phyloP scores from a whole-genome alignment of 805 yeast species.

The Hanseniaspora nectarophila region DNA sequence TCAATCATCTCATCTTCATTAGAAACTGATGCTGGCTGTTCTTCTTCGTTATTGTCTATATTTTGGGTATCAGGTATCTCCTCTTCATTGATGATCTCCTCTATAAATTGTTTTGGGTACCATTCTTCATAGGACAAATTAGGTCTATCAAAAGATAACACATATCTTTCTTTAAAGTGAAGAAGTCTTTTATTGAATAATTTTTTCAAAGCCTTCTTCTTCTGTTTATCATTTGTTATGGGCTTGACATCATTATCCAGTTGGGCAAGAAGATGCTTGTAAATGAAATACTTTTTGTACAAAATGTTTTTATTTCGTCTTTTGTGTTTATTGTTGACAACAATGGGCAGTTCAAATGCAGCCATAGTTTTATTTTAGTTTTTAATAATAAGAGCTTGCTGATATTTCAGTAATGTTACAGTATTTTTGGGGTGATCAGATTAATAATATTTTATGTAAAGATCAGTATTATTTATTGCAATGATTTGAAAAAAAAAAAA shows the following conservation, averaged over 20 bases:
- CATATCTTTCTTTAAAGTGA: constrained; percentile 20
- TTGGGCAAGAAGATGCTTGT: not conserved
- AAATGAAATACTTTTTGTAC: constrained; percentile 10
- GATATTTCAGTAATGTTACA: too few species aligned
- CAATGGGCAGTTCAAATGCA: constrained; percentile 15
- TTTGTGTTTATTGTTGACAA: constrained; percentile 9
- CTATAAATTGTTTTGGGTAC: constrained; percentile 16
- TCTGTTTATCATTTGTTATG: not conserved
- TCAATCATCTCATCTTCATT: not conserved
- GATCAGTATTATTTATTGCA: too few species aligned
- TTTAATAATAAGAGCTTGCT: too few species aligned
- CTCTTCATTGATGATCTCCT: not conserved
- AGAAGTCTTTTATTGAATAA: not conserved
- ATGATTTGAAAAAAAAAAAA: too few species aligned
- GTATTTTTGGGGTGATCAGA: too few species aligned
- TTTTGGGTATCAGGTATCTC: not conserved
- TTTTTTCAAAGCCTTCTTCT: not conserved
- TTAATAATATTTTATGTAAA: too few species aligned
- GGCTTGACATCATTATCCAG: not conserved
- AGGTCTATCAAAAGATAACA: constrained; percentile 25
- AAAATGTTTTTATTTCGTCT: constrained; percentile 5
- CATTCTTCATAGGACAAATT: constrained; percentile 26
- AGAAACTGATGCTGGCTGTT: too few species aligned
- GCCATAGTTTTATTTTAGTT: constrained; percentile 2
- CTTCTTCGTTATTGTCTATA: not conserved